phyloP scores from a whole-genome alignment of 2,329 filamentous ascomycete genomes.

The Colletotrichum sp. region DNA sequence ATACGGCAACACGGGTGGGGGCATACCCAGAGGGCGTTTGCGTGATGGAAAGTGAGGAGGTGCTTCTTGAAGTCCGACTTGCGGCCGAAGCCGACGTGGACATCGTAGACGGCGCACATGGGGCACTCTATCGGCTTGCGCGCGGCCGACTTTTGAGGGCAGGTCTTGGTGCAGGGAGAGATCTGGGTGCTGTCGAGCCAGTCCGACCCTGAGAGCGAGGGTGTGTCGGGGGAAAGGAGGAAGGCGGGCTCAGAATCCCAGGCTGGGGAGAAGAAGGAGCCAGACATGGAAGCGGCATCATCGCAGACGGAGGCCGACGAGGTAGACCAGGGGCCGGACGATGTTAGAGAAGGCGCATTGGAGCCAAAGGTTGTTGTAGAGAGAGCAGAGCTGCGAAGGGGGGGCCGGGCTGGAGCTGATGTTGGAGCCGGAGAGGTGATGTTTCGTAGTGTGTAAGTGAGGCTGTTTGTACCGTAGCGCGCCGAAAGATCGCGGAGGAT shows the following conservation, averaged over 20 bases:
- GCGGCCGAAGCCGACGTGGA: conserved; percentile 48
- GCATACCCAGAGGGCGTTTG: conserved; percentile 48
- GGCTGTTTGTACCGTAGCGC: conserved; percentile 3
- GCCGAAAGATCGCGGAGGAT: not conserved
- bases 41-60: conserved; percentile 51
- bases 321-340: conserved; percentile 37
- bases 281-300: conserved; percentile 42
- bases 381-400: conserved; percentile 35
- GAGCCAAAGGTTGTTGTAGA: conserved; percentile 47
- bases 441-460: not conserved
- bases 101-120: conserved; percentile 50
- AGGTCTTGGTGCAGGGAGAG: conserved; percentile 39
- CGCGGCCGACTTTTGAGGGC: not conserved
- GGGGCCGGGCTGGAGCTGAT: not conserved
- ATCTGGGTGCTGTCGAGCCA: conserved; percentile 1
- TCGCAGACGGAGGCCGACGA: conserved; percentile 44
- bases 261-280: conserved; percentile 29
- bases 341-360: conserved; percentile 41
- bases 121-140: conserved; percentile 40
- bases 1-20: conserved; percentile 44
- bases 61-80: conserved; percentile 56
- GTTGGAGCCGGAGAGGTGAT: not conserved
- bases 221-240: conserved; percentile 38
- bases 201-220: conserved; percentile 5
- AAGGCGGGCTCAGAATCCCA: conserved; percentile 36